These are phyloP conservation scores for Pichia sp. DNA, from an alignment of 1,139 yeast species.

Conservation along the genomic window DNA sequence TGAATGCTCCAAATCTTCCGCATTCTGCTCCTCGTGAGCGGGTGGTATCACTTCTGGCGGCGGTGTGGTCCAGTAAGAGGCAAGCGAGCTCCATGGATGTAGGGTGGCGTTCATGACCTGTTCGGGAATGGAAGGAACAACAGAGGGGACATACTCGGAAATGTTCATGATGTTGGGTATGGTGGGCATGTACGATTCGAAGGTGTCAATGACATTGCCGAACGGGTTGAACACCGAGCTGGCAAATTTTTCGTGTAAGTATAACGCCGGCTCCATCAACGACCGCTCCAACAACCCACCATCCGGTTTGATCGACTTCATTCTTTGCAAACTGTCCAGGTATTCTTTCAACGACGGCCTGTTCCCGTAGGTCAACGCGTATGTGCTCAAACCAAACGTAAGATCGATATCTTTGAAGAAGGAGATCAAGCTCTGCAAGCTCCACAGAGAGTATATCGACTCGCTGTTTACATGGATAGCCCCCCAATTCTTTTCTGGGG, in stretches of 20 bases:
- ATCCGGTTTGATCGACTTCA: slow-evolving; percentile 21
- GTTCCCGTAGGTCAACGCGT: slow-evolving; percentile 25
- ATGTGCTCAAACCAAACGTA: slow-evolving; percentile 29
- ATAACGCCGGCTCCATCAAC: slow-evolving; percentile 27
- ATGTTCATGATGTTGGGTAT: slow-evolving; percentile 3
- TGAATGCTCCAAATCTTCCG: neutral
- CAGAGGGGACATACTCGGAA: slow-evolving; percentile 5
- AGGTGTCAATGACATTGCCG: slow-evolving; percentile 23
- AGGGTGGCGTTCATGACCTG: slow-evolving; percentile 7
- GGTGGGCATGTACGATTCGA: slow-evolving; percentile 24
- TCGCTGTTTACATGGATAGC: slow-evolving; percentile 20
- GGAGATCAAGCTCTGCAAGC: slow-evolving; percentile 20
- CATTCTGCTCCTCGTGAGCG: too few relatives aligned
- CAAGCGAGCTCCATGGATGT: slow-evolving; percentile 12
- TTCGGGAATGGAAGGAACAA: slow-evolving; percentile 8
- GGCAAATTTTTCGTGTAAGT: slow-evolving; percentile 26
- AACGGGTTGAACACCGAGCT: slow-evolving; percentile 31
- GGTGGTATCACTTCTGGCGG: too few relatives aligned
- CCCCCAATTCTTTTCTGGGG: slow-evolving; percentile 32
- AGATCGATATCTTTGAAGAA: slow-evolving; percentile 30
- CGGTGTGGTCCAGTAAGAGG: slow-evolving; percentile 10
- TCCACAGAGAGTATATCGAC: neutral
- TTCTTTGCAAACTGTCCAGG: slow-evolving; percentile 19
- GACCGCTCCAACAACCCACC: slow-evolving; percentile 28
- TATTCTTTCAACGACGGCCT: slow-evolving; percentile 27